Percentiles rank a stretch among this genome's conserved stretches.
Conservation (phyloP, 192 early-diverging fungal genomes). For the Chytriomyces sp. region DNA sequence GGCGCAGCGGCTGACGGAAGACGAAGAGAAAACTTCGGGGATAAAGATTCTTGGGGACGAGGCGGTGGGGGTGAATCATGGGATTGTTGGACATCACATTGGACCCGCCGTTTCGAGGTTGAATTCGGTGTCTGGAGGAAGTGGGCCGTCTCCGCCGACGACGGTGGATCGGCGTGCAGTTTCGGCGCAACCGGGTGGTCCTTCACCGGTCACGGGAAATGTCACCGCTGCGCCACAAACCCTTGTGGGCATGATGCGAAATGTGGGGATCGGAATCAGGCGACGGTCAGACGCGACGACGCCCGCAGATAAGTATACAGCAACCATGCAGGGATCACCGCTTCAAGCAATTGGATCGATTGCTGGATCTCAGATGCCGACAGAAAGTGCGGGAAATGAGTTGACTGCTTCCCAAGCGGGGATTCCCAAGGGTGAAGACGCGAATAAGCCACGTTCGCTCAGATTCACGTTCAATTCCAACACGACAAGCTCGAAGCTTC, state of each 20-base stretch:
- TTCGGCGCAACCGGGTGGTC: neutral
- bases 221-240: slow-evolving; percentile 49
- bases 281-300: slow-evolving; percentile 1
- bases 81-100: neutral
- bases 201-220: neutral
- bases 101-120: neutral
- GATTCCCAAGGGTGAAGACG: slow-evolving; percentile 43
- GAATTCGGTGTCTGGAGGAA: neutral
- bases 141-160: neutral
- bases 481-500: slow-evolving; percentile 59
- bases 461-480: slow-evolving; percentile 69
- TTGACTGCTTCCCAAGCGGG: slow-evolving; percentile 27
- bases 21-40: slow-evolving; percentile 36
- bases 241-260: slow-evolving; percentile 50
- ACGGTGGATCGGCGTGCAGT: neutral
- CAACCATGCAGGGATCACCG: neutral
- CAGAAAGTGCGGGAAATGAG: slow-evolving; percentile 1
- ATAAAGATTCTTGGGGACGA: neutral
- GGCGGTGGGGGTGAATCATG: neutral
- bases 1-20: slow-evolving; percentile 41
- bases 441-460: slow-evolving; percentile 59
- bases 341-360: neutral
- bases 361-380: neutral
- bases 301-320: neutral
- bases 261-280: slow-evolving; percentile 13